Evolutionary conservation across 2,329 filamentous ascomycete species (phyloP), one percentile per base, ranked within the genome.

Genomic region (Hymenoscyphus fraxineus): DNA sequence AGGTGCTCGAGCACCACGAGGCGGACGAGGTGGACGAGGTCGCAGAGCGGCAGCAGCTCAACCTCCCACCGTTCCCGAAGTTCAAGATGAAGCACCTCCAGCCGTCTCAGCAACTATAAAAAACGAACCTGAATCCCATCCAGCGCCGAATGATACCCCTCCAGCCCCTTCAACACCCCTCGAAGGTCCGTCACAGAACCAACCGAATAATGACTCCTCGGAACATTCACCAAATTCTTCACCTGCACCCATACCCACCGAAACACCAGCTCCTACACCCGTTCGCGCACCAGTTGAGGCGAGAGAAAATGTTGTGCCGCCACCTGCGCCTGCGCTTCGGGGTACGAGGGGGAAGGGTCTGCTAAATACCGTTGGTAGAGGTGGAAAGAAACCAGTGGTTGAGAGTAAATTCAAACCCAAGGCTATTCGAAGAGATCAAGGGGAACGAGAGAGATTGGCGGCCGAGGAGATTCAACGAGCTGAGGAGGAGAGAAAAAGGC

Each of bases 381-480:
- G 68, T 7, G 67, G 51, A 39, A 60, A 61, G 13, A 63, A 65
- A 16, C 38, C 64, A 32, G 61, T 68, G 39, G 62, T 58, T 3
- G 39, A 62, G 39, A 73, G 71, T 51, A 74, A 70, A 65, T 76
- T 76, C 64, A 76, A 76, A 62, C 74, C 74, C 5, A 74, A 72
- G 47, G 68, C 64, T 66, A 62, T 73, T n/a, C 64, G 74, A 47
- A 68, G 72, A 65, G 68, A 69, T 66, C 66, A 65, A 32, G 63
- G 47, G 6, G 72, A 73, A 59, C 64, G 71, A 51, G 68, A 73
- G 9, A 68, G 70, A 38, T 59, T 72, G 35, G 70, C 69, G 12
- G 69, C 67, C 39, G 62, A 64, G 62, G 65, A 63, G 65, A 65
- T 59, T 58, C 69, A 64, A 12, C 67, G 59, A 62, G 54, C 64